Evolutionary conservation across 2,329 filamentous ascomycete species (phyloP).

Genomic region (Sporothrix euskadiensis): DNA sequence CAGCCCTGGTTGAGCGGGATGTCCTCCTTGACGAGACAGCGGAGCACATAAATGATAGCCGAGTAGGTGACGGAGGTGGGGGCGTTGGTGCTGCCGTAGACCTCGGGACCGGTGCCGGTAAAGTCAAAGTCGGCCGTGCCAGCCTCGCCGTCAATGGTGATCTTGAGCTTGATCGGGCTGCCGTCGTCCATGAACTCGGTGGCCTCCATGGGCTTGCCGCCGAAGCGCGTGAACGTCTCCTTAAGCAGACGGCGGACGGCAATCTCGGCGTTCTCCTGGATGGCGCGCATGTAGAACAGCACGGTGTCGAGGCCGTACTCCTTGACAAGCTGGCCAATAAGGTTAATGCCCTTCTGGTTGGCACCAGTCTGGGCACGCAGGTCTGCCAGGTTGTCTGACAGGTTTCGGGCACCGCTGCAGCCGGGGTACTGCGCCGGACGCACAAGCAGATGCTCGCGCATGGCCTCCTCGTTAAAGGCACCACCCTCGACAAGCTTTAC

Average conservation of each 20-base stretch:
- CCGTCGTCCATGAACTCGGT: slow-evolving; percentile 47
- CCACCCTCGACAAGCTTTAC: slow-evolving; percentile 74
- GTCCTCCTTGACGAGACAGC: slow-evolving; percentile 41
- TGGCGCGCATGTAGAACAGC: slow-evolving; percentile 75
- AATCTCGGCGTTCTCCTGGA: slow-evolving; percentile 73
- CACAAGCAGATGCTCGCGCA: slow-evolving; percentile 65
- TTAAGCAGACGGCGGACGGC: slow-evolving; percentile 72
- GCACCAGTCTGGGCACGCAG: slow-evolving; percentile 74
- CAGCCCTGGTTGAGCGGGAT: slow-evolving; percentile 47
- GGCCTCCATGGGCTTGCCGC: slow-evolving; percentile 36
- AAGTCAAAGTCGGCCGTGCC: slow-evolving; percentile 44
- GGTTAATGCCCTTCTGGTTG: slow-evolving; percentile 71
- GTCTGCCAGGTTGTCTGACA: slow-evolving; percentile 74
- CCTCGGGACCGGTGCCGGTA: slow-evolving; percentile 38
- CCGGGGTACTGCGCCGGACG: slow-evolving; percentile 68
- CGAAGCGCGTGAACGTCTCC: slow-evolving; percentile 58
- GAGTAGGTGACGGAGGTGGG: slow-evolving; percentile 32
- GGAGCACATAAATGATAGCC: slow-evolving; percentile 45
- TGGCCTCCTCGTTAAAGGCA: slow-evolving; percentile 73
- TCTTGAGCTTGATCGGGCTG: slow-evolving; percentile 39
- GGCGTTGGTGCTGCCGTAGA: slow-evolving; percentile 31
- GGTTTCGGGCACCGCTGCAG: slow-evolving; percentile 68
- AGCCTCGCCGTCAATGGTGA: slow-evolving; percentile 38
- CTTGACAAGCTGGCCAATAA: slow-evolving; percentile 70
- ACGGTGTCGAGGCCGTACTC: slow-evolving; percentile 71